Evolutionary conservation across 768 basidiomycete genomes (phyloP).

Genomic region (Sporobolomyces pararoseus): DNA sequence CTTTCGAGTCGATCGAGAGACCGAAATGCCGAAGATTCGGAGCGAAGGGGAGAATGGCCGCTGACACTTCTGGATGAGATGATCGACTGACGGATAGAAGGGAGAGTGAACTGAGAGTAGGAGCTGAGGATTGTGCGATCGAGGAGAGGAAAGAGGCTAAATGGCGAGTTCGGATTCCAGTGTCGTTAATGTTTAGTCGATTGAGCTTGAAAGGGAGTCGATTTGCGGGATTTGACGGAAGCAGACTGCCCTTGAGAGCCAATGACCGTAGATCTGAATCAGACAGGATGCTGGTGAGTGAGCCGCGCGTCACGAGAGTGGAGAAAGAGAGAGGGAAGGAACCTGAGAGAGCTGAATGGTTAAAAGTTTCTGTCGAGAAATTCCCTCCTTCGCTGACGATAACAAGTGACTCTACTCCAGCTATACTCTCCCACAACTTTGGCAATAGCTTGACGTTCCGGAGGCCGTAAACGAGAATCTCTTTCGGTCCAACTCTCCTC

Average conservation of each 20-base stretch:
- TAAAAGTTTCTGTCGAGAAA: neutral
- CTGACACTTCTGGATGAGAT: conserved; percentile 9
- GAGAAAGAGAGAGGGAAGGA: neutral
- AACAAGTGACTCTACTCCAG: neutral
- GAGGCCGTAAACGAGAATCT: neutral
- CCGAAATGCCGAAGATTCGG: conserved; percentile 14
- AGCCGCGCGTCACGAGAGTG: neutral
- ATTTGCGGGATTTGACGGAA: neutral
- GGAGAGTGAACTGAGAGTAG: neutral
- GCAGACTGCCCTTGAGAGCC: neutral
- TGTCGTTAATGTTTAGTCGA: conserved; percentile 23
- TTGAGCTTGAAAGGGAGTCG: conserved; percentile 12
- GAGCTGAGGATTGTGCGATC: neutral
- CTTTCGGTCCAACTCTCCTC: conserved; percentile 9
- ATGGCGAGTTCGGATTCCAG: neutral
- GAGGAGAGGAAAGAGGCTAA: conserved; percentile 5
- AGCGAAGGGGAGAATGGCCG: conserved; percentile 18
- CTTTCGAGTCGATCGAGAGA: neutral
- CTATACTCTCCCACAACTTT: neutral
- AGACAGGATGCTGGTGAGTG: neutral
- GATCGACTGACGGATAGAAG: neutral
- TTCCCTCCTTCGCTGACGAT: neutral
- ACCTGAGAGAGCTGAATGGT: neutral
- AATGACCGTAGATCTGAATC: conserved; percentile 12
- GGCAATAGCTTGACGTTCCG: neutral